These are phyloP conservation scores for Penicillium bialowiezense DNA, from an alignment of 495 filamentous ascomycete species.

Conservation along the genomic window DNA sequence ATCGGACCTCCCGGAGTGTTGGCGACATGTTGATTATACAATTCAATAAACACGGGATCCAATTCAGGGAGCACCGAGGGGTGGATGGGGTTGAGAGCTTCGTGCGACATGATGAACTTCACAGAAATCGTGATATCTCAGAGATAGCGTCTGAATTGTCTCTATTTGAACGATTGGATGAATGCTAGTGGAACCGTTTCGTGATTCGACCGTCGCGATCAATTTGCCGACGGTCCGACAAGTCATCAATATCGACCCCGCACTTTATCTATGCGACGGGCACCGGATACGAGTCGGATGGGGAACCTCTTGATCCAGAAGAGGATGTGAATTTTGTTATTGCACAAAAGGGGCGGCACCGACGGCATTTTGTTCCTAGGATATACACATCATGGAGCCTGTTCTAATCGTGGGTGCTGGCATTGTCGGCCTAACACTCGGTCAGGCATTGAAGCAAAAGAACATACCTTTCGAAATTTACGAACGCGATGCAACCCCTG, in stretches of 20 bases:
- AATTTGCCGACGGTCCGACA: conserved; percentile 16
- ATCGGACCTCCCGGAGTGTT: conserved; percentile 28
- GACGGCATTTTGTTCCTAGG: background rate
- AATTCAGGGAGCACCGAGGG: conserved; percentile 24
- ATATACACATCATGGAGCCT: conserved; percentile 18
- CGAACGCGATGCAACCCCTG: conserved; percentile 47
- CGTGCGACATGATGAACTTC: conserved; percentile 18
- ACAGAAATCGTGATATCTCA: no score
- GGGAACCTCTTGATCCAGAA: conserved; percentile 1
- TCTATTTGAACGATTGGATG: no score
- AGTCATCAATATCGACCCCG: conserved; percentile 1
- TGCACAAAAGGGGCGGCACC: no score
- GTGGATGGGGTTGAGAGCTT: conserved; percentile 32
- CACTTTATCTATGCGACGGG: conserved; percentile 34
- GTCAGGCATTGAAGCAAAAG: conserved; percentile 48
- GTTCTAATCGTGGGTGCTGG: conserved; percentile 58
- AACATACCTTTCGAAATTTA: conserved; percentile 49
- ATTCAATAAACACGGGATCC: conserved; percentile 26
- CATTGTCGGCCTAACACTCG: conserved; percentile 54
- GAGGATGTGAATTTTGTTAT: no score
- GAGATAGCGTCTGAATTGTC: no score
- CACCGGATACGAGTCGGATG: conserved; percentile 4
- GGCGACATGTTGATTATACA: conserved; percentile 31
- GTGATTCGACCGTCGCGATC: conserved; percentile 10
- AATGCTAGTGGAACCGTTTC: background rate